A percentile compares a stretch with the other conserved stretches of the same genome.
phyloP scores from a whole-genome alignment of 495 filamentous ascomycete species.

The Parachaetomium inaequale region DNA sequence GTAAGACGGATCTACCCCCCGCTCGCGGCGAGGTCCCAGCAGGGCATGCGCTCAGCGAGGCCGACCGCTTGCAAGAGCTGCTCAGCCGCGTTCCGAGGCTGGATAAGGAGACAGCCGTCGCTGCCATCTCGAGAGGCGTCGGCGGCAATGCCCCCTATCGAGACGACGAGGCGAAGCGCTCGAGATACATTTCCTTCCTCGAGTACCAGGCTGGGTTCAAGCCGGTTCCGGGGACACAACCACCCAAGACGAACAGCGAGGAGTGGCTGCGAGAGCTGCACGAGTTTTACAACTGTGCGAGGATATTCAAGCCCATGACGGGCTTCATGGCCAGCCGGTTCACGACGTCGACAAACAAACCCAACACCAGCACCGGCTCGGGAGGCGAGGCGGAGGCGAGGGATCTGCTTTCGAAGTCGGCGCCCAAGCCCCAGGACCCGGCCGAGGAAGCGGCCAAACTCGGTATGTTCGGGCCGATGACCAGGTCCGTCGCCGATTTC shows the following conservation, averaged over 20 bases:
- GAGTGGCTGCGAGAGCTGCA: constrained; percentile 77
- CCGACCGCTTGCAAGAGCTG: constrained; percentile 56
- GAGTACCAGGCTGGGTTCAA: constrained; percentile 69
- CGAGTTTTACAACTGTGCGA: constrained; percentile 84
- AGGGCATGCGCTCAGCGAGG: constrained; percentile 57
- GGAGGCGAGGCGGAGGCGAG: constrained; percentile 30
- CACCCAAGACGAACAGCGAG: constrained; percentile 53
- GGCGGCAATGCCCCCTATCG: constrained; percentile 80
- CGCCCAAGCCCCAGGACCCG: constrained; percentile 67
- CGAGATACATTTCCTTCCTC: constrained; percentile 75
- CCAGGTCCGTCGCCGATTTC: constrained; percentile 66
- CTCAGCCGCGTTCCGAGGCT: constrained; percentile 64
- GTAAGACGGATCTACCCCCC: constrained; percentile 70
- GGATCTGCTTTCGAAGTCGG: constrained; percentile 52
- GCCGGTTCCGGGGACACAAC: constrained; percentile 53
- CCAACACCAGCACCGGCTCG: constrained; percentile 25
- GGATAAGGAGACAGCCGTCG: constrained; percentile 67
- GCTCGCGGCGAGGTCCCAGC: constrained; percentile 70
- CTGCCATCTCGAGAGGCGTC: constrained; percentile 69
- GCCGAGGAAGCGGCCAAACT: constrained; percentile 83
- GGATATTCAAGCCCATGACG: constrained; percentile 89
- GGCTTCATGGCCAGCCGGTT: constrained; percentile 91
- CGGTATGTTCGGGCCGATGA: constrained; percentile 91
- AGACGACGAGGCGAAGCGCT: constrained; percentile 73
- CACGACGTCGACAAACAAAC: constrained; percentile 53